Conservation (phyloP, 2,329 filamentous ascomycete genomes). For the Arthrinium puccinioides region DNA sequence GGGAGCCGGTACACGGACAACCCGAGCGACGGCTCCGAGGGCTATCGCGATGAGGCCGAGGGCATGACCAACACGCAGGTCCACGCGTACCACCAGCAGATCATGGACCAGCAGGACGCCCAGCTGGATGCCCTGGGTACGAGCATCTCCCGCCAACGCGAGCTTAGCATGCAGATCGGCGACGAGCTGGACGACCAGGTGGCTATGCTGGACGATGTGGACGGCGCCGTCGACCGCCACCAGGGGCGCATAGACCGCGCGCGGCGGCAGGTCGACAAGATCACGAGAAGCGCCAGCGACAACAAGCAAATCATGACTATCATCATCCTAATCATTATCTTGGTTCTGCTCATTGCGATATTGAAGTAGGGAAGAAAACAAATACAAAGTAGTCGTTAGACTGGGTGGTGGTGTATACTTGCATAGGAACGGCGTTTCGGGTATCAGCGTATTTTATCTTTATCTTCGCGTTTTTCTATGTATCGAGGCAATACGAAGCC, state of each 20-base stretch:
- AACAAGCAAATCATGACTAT: conserved; percentile 83
- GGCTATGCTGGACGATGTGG: conserved; percentile 81
- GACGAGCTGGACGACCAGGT: conserved; percentile 92
- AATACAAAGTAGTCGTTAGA: too few relatives aligned
- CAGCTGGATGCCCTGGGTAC: conserved; percentile 85
- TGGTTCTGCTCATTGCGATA: conserved; percentile 76
- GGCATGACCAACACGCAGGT: conserved; percentile 75
- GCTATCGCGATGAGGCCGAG: conserved; percentile 53
- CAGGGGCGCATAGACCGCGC: conserved; percentile 69
- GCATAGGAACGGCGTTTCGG: too few relatives aligned
- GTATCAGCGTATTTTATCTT: too few relatives aligned
- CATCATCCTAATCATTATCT: conserved; percentile 71
- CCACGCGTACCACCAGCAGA: conserved; percentile 72
- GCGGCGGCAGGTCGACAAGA: conserved; percentile 59
- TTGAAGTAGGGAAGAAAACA: too few relatives aligned
- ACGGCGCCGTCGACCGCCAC: conserved; percentile 76
- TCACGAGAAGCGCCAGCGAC: conserved; percentile 69
- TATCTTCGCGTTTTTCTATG: too few relatives aligned
- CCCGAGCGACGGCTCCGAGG: conserved; percentile 43
- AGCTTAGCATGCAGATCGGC: conserved; percentile 92
- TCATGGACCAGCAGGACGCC: conserved; percentile 84
- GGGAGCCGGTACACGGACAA: conserved; percentile 62
- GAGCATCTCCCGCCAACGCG: conserved; percentile 80
- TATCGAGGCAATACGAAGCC: too few relatives aligned
- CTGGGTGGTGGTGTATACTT: too few relatives aligned